Evolutionary conservation across 202 grass and related monocot genomes (phyloP).

Genomic region (Alloteropsis angusta): DNA sequence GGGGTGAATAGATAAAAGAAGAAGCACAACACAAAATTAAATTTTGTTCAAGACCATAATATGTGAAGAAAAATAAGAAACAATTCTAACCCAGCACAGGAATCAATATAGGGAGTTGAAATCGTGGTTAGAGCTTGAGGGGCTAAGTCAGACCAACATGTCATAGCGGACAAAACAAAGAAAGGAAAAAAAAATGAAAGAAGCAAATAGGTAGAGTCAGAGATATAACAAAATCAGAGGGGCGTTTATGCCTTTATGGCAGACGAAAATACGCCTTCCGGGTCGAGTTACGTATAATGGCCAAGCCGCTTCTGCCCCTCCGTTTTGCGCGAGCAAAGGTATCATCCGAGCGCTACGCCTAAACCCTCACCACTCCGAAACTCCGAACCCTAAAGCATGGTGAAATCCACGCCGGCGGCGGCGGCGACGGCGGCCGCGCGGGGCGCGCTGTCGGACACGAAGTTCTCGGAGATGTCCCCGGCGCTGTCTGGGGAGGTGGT

Average conservation of each 20-base stretch:
- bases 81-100: too few relatives aligned
- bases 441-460: conserved; percentile 56
- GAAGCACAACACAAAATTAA: too few relatives aligned
- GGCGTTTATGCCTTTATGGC: neutral
- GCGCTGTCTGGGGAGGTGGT: conserved; percentile 52
- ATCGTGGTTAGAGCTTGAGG: too few relatives aligned
- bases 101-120: too few relatives aligned
- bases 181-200: too few relatives aligned
- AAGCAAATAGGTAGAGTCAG: too few relatives aligned
- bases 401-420: conserved; percentile 17
- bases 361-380: neutral
- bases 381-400: conserved; percentile 26
- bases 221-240: neutral
- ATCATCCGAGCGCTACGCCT: neutral
- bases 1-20: too few relatives aligned
- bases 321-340: neutral
- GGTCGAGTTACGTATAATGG: fast-evolving
- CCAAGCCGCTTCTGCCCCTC: neutral
- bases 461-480: conserved; percentile 56
- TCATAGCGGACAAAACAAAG: too few relatives aligned
- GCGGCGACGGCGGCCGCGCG: conserved; percentile 23
- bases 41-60: too few relatives aligned
- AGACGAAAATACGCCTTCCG: neutral
- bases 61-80: too few relatives aligned
- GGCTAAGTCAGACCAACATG: too few relatives aligned